Evolutionary conservation across 2,329 filamentous ascomycete species (phyloP), one percentile per base, ranked within the genome.

Genomic region (Neurospora sp.): DNA sequence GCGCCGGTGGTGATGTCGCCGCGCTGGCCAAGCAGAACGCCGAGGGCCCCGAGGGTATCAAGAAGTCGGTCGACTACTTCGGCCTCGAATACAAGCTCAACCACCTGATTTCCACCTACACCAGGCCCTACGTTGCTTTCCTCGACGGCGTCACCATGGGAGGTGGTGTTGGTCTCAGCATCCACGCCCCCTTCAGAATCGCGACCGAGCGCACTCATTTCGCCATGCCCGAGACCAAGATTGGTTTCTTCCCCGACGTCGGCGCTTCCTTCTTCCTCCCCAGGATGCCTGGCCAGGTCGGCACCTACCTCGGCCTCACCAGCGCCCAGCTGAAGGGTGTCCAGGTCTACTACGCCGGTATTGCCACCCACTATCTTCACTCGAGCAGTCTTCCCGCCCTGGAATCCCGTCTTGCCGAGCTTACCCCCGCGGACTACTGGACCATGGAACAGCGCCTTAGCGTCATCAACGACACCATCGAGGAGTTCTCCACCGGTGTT

Each of bases 111-210:
- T 92, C 96, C 28, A 97, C 94, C 43, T 97, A 97, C 82, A 79
- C 84, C 72, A 99, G 97, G 83, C 96, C 96, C 0, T 97, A 96
- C 78, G 89, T 99, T 68, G 92, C 96, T 39, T 91, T 98, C 78
- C 96, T 99, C 90, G 96, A 99, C 78, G 96, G 96, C 71, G 92
- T 97, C 80, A 99, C 96, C 68, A 99, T 99, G 96, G 96, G 96
- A 70, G 96, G 96, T 70, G 96, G 96, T 74, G 96, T 98, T 68
- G 96, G 96, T 7, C 87, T 99, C 70, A 96, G 92, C 80, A 88
- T 97, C 68, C 96, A 99, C 81, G 95, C 96, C 2, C 96, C 96
- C 3, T 95, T 99, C 86, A 87, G 96, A 72, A 97, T 99, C 78
- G 96, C 96, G 43, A 99, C 96, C 2, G 96, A 99, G 82, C 91